A percentile compares a stretch with the other conserved stretches of the same genome.
phyloP scores from a whole-genome alignment of 306 rosid genomes.

The Lagenaria siceraria region DNA sequence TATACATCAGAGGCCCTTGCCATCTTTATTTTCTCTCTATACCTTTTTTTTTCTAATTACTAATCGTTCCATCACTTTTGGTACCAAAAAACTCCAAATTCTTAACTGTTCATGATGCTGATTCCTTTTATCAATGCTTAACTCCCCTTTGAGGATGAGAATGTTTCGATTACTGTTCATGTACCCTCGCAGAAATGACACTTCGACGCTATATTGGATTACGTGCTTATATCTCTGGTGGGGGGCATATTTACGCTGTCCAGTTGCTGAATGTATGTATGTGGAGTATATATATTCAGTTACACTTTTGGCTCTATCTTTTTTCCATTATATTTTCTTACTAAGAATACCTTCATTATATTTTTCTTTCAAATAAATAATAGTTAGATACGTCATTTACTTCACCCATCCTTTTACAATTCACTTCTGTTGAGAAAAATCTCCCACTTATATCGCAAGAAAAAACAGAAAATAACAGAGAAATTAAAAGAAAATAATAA shows the following conservation, averaged over 20 bases:
- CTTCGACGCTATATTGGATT: constrained; percentile 10
- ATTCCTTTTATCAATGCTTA: not conserved
- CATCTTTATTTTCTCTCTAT: not conserved
- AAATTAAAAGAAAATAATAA: no score
- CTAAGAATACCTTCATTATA: no score
- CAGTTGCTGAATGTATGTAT: not conserved
- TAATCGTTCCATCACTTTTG: not conserved
- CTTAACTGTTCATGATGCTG: constrained; percentile 5
- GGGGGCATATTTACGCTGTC: not conserved
- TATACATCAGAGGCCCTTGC: no score
- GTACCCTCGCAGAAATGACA: constrained; percentile 5
- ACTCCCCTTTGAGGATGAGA: not conserved
- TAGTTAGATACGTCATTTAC: no score
- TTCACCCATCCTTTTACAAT: no score
- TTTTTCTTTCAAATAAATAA: no score
- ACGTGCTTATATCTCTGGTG: not conserved
- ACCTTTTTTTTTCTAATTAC: not conserved
- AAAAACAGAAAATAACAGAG: no score
- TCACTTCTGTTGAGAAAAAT: no score
- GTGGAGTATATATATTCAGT: not conserved
- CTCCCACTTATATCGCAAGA: no score
- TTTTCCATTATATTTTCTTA: no score
- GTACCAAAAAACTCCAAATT: constrained; percentile 5
- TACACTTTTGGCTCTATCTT: not conserved
- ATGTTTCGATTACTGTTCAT: constrained; percentile 11